Conservation (phyloP, 495 filamentous ascomycete species). For the Thermochaetoides thermophila region DNA sequence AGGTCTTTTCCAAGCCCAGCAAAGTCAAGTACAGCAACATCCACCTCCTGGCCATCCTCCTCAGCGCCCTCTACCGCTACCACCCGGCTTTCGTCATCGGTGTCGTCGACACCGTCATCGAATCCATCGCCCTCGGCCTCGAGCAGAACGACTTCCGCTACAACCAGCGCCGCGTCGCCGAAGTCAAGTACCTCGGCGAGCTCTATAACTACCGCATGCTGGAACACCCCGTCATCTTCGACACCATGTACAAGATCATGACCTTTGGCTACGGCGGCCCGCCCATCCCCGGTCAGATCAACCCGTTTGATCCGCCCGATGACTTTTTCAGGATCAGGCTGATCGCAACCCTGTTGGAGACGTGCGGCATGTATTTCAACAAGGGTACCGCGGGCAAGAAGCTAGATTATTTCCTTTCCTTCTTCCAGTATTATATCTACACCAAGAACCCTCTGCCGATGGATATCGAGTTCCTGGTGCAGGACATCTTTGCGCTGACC, state of each 20-base stretch:
- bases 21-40: constrained; percentile 98
- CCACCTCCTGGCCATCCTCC: constrained; percentile 83
- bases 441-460: constrained; percentile 89
- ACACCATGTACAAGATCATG: constrained; percentile 85
- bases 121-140: constrained; percentile 75
- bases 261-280: constrained; percentile 82
- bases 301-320: constrained; percentile 70
- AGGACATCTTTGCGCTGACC: constrained; percentile 73
- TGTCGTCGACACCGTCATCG: constrained; percentile 79
- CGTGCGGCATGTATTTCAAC: constrained; percentile 92
- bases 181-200: constrained; percentile 93
- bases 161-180: constrained; percentile 88
- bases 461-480: constrained; percentile 94
- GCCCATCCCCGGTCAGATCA: constrained; percentile 60
- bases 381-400: constrained; percentile 89
- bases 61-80: constrained; percentile 75
- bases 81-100: constrained; percentile 80
- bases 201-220: constrained; percentile 97
- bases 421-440: constrained; percentile 94
- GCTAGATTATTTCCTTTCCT: constrained; percentile 93
- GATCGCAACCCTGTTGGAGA: constrained; percentile 79
- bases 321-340: constrained; percentile 92
- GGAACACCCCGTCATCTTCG: constrained; percentile 89
- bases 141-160: constrained; percentile 96
- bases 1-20: constrained; percentile 86